Conservation (phyloP, 805 yeast genomes). For the Ogataea chonburiensis region DNA sequence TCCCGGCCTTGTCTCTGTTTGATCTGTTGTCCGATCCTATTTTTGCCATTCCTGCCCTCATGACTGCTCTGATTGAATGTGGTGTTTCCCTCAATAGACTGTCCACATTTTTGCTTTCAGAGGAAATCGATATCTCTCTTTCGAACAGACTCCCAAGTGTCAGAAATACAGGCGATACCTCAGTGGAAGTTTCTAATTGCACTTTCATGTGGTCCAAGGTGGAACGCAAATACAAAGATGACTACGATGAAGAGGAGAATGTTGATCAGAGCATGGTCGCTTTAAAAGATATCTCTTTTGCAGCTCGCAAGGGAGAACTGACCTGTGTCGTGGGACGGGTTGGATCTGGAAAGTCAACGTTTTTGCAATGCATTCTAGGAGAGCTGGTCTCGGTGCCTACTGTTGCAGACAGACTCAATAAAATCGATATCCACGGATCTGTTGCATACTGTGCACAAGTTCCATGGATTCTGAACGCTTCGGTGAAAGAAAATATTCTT, state of each 20-base stretch:
- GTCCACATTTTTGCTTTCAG: constrained; percentile 45
- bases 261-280: constrained; percentile 41
- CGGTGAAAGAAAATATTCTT: constrained; percentile 84
- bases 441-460: constrained; percentile 66
- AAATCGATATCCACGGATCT: constrained; percentile 37
- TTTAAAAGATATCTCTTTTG: constrained; percentile 45
- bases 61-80: constrained; percentile 57
- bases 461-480: constrained; percentile 97
- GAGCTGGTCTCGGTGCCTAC: constrained; percentile 42
- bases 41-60: constrained; percentile 54
- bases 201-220: constrained; percentile 50
- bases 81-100: constrained; percentile 58
- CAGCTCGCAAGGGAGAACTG: constrained; percentile 51
- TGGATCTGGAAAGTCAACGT: constrained; percentile 66
- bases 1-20: constrained; percentile 65
- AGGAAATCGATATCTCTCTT: constrained; percentile 38
- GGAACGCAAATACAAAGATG: constrained; percentile 15
- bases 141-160: constrained; percentile 28
- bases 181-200: constrained; percentile 47
- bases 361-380: constrained; percentile 54
- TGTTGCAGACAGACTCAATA: constrained; percentile 27
- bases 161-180: constrained; percentile 28
- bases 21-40: constrained; percentile 59
- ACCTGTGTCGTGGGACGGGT: constrained; percentile 66
- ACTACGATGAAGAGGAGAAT: constrained; percentile 43